These are phyloP conservation scores for Chimonanthus praecox DNA, from an alignment of 164 flowering plant species.

Conservation along the genomic window DNA sequence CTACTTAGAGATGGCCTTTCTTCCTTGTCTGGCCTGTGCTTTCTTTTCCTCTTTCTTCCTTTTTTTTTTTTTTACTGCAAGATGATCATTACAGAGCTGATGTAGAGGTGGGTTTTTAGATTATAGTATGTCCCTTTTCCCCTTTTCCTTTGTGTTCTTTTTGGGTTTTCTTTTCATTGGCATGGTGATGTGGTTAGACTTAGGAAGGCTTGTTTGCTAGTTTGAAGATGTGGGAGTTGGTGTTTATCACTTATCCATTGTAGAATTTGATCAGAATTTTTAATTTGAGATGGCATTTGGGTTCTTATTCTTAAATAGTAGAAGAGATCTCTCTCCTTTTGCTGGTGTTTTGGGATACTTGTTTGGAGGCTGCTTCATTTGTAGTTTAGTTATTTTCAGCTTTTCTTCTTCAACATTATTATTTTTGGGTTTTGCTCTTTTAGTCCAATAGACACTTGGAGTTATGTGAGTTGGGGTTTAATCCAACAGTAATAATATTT, in stretches of 20 bases:
- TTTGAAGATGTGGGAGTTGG: constrained; percentile 9
- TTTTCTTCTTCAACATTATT: not conserved
- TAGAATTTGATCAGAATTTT: not conserved
- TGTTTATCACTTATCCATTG: constrained; percentile 6
- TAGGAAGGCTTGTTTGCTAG: not conserved
- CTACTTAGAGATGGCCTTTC: not conserved
- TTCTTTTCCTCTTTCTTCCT: too few species aligned
- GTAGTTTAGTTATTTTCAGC: not conserved
- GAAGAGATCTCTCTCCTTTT: not conserved
- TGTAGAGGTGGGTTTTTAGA: not conserved
- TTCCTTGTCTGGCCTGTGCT: not conserved
- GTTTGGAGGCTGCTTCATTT: not conserved
- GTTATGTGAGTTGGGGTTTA: not conserved
- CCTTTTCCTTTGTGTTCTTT: not conserved
- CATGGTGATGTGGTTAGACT: constrained; percentile 6
- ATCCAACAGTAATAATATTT: not conserved
- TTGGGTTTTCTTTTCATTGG: constrained; percentile 1
- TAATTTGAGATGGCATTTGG: not conserved
- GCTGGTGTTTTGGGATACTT: not conserved
- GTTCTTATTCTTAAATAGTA: not conserved
- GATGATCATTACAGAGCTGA: not conserved
- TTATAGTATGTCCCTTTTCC: not conserved
- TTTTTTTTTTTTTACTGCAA: not conserved
- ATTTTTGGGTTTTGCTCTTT: not conserved
- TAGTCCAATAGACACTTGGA: not conserved